Evolutionary conservation across 345 rosid species (phyloP).

Genomic region (Rhizophora mangle): DNA sequence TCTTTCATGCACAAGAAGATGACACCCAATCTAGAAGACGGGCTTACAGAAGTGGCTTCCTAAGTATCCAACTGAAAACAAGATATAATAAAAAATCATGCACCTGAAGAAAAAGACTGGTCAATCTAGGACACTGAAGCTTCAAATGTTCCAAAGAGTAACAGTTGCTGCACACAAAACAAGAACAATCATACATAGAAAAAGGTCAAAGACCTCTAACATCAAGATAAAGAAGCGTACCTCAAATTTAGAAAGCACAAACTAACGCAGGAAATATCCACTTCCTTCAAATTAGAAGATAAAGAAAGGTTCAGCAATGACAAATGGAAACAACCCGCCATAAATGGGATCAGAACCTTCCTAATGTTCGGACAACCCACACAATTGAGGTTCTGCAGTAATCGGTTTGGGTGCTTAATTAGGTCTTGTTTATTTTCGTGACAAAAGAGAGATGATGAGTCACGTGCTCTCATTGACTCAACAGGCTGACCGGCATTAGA

Average conservation of each 20-base stretch:
- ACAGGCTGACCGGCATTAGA: slow-evolving; percentile 39
- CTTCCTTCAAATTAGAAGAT: slow-evolving; percentile 86
- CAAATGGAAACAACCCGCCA: slow-evolving; percentile 69
- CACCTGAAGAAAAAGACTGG: slow-evolving; percentile 91
- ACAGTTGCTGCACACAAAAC: slow-evolving; percentile 62
- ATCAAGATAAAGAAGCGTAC: slow-evolving; percentile 28
- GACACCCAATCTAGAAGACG: no score
- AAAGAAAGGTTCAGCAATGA: slow-evolving; percentile 81
- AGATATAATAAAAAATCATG: slow-evolving; percentile 4
- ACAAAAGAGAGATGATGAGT: slow-evolving; percentile 22
- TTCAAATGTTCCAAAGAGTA: slow-evolving; percentile 74
- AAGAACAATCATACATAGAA: not conserved
- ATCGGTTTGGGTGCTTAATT: slow-evolving; percentile 52
- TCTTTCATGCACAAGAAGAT: not conserved
- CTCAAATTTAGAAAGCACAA: slow-evolving; percentile 77
- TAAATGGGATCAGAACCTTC: slow-evolving; percentile 74
- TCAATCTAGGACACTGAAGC: slow-evolving; percentile 75
- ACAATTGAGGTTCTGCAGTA: slow-evolving; percentile 87
- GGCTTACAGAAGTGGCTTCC: no score
- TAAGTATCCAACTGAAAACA: no score
- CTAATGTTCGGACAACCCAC: slow-evolving; percentile 91
- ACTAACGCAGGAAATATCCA: slow-evolving; percentile 69
- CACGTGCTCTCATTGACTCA: slow-evolving; percentile 30
- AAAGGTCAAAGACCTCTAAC: not conserved
- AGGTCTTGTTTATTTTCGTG: slow-evolving; percentile 30